Evolutionary conservation across 2,329 filamentous ascomycete genomes (phyloP), one percentile per base, ranked within the genome.

Genomic region (Pseudofabraea citricarpa): DNA sequence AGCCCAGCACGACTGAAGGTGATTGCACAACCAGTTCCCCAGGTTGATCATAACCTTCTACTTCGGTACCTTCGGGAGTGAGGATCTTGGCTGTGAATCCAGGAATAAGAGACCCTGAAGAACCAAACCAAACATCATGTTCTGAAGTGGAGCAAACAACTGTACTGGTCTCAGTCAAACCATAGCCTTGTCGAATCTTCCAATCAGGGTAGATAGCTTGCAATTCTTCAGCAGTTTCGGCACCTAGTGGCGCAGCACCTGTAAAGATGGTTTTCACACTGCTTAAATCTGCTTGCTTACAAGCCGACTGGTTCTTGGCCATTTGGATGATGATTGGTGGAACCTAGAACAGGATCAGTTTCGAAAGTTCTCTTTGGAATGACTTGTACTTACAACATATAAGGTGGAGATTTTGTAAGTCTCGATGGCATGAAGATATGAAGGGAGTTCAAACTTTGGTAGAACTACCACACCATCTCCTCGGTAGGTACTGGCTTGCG

Each of bases 321-420:
- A 94, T 77, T 47, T 79, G 73, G 47, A 94, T 86, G 46, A 94
- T 80, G 56, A 94, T 90, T 0, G 89, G 88, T 6, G 89, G 89
- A 0, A 90, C 83, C 78, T 81, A 31, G n/a, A 16, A 8, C 12
- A 18, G 3, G 12, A 37, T 22, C 18, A 37, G 29, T n/a, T 29
- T 23, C 9, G 1, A 12, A 15, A 9, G 26, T 55, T 7, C n/a
- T 2, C 9, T 22, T 13, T 18, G 6, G 21, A 19, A 3, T 15
- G 5, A 9, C 41, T 42, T 19, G 19, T 16, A 58, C 72, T 57
- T 62, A 84, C 87, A 53, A 93, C 62, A 52, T 75, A 83, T 12
- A 93, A 68, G 32, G 73, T 71, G 40, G 72, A 70, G 55, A 93
- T 86, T 62, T 81, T 84, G 69, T 79, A 84, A 22, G 68, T 73